Evolutionary conservation across 2,329 filamentous ascomycete species (phyloP), one percentile per base, ranked within the genome.

Genomic region (Dactylonectria macrodidyma): DNA sequence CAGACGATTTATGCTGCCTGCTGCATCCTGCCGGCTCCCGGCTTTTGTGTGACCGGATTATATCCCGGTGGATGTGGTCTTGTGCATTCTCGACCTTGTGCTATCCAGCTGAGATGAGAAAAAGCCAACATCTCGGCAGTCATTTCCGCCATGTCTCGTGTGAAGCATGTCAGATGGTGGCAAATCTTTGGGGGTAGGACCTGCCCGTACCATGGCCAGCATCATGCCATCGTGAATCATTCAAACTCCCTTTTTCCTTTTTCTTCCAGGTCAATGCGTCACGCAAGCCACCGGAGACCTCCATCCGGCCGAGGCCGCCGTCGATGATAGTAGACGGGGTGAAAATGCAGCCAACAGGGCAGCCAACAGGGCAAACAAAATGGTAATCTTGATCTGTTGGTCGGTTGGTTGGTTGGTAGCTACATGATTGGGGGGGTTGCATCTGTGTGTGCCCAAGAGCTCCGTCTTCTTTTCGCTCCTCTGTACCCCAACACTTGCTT

Each of bases 11-110:
- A n/a, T 30, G 26, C 26, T 30, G 26, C 26, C 26, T 30, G 26
- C 26, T 30, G 26, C 26, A 62, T 71, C 24, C 60, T 65, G 58
- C 70, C 70, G 66, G 70, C 48, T 57, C 62, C 67, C 69, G 67
- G 69, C 61, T 62, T 66, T 62, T 34, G 60, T 67, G 55, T 63
- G 65, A 67, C 65, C 71, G 66, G 70, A 63, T 66, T 69, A 66
- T 69, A 55, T 69, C 58, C 72, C 63, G 65, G 67, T 67, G 67
- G 59, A 70, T 61, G 56, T 56, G n/a, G 10, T 59, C 46, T 59
- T 67, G 63, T 54, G 62, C 41, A 24, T 61, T 60, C 52, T 64
- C 44, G 44, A 56, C 38, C 41, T 38, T 38, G 19, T 62, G 56
- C 61, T 67, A 16, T 52, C 63, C 63, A 66, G 34, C 55, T 62